These are phyloP conservation scores for Neofusicoccum cordaticola DNA, from an alignment of 2,329 filamentous ascomycete genomes.

Conservation along the genomic window DNA sequence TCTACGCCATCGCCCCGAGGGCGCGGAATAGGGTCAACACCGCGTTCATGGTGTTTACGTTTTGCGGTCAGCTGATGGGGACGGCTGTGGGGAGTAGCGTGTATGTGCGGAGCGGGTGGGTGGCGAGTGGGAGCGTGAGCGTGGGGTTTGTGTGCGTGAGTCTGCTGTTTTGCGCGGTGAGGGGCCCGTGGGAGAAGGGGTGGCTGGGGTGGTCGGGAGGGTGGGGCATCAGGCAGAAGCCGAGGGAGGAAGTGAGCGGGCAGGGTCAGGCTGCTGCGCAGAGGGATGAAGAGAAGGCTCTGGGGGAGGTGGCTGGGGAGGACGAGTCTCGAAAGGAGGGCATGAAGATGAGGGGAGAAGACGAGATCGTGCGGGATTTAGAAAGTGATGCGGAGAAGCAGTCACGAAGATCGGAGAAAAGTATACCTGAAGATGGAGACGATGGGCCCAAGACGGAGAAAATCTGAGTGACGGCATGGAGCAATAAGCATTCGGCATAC, in stretches of 20 bases:
- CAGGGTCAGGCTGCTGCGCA: slow-evolving; percentile 14
- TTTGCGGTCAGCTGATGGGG: slow-evolving; percentile 72
- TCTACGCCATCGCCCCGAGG: slow-evolving; percentile 65
- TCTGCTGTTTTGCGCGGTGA: slow-evolving; percentile 45
- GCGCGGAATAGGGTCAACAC: slow-evolving; percentile 76
- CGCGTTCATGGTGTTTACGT: slow-evolving; percentile 74
- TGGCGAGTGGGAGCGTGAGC: slow-evolving; percentile 51
- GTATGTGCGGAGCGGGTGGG: not conserved
- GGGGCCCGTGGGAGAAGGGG: slow-evolving; percentile 56
- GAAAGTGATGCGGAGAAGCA: slow-evolving; percentile 16
- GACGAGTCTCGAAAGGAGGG: slow-evolving; percentile 20
- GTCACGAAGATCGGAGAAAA: slow-evolving; percentile 1
- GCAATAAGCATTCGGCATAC: not conserved
- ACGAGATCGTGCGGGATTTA: not conserved
- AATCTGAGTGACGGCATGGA: not conserved
- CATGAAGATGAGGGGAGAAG: slow-evolving; percentile 10
- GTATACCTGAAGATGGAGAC: slow-evolving; percentile 18
- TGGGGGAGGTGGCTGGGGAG: slow-evolving; percentile 25
- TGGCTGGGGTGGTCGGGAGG: slow-evolving; percentile 63
- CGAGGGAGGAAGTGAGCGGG: slow-evolving; percentile 30
- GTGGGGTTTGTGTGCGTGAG: slow-evolving; percentile 53
- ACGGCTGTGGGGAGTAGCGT: slow-evolving; percentile 50
- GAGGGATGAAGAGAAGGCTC: slow-evolving; percentile 20
- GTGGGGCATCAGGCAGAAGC: slow-evolving; percentile 49
- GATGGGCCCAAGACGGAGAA: not conserved